Percentiles rank a stretch among this genome's conserved stretches.
phyloP scores from a whole-genome alignment of 2,329 filamentous ascomycete genomes.

The Elsinoe australis region DNA sequence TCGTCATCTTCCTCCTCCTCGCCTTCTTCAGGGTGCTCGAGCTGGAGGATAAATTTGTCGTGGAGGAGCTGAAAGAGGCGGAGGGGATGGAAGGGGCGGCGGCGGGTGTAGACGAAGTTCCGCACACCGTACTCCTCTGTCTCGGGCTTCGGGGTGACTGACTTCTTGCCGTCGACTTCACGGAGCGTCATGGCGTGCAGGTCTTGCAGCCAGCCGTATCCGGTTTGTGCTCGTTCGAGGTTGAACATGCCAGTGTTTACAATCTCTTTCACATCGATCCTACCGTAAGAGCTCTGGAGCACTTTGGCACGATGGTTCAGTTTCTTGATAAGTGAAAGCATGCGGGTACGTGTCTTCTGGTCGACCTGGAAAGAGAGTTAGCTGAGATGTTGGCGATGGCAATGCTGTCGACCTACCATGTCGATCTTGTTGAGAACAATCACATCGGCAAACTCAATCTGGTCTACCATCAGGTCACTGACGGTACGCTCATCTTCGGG shows the following conservation, averaged over 20 bases:
- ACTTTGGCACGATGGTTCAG: constrained; percentile 62
- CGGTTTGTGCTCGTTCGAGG: constrained; percentile 55
- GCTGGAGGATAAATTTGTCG: constrained; percentile 38
- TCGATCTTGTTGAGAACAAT: constrained; percentile 59
- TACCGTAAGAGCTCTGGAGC: constrained; percentile 43
- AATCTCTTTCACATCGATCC: constrained; percentile 50
- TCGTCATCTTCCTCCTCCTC: constrained; percentile 28
- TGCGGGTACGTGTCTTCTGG: constrained; percentile 30
- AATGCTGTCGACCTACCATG: neutral
- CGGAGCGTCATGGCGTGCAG: constrained; percentile 60
- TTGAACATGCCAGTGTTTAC: constrained; percentile 60
- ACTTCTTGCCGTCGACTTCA: constrained; percentile 48
- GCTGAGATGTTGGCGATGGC: neutral
- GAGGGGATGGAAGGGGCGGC: constrained; percentile 38
- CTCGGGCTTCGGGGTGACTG: constrained; percentile 59
- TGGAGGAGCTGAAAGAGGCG: constrained; percentile 36
- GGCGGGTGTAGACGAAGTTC: constrained; percentile 60
- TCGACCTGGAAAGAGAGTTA: constrained; percentile 40
- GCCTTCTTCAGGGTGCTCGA: constrained; percentile 33
- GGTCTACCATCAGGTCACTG: constrained; percentile 67
- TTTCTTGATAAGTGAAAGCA: constrained; percentile 49
- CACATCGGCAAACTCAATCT: constrained; percentile 70
- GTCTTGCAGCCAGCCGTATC: constrained; percentile 63
- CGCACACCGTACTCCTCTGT: constrained; percentile 66
- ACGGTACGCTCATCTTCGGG: constrained; percentile 65